Evolutionary conservation across 441 rosid species (phyloP).

Genomic region (Erodium texanum): DNA sequence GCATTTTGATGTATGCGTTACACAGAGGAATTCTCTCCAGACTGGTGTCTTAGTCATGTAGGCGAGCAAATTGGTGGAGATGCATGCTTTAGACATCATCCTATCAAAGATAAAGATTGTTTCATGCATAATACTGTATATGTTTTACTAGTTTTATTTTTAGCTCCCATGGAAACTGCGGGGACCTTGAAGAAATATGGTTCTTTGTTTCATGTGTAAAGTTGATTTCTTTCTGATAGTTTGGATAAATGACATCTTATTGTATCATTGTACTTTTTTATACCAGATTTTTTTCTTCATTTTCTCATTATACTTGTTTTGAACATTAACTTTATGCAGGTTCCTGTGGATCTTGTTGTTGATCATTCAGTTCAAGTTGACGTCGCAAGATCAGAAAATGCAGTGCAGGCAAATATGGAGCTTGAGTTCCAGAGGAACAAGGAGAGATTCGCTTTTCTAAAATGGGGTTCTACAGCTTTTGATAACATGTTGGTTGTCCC

Average conservation of each 20-base stretch:
- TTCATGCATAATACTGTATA: background rate
- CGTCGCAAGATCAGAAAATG: constrained; percentile 85
- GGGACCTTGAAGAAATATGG: background rate
- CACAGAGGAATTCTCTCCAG: constrained; percentile 7
- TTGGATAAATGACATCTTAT: background rate
- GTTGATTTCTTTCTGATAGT: background rate
- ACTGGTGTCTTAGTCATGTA: background rate
- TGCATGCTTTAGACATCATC: background rate
- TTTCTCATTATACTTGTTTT: constrained; percentile 4
- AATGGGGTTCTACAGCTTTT: constrained; percentile 94
- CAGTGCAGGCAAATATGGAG: constrained; percentile 94
- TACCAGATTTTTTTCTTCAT: background rate
- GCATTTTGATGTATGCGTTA: background rate
- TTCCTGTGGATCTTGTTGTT: constrained; percentile 97
- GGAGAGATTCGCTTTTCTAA: constrained; percentile 94
- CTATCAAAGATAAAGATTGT: background rate
- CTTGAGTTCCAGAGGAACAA: constrained; percentile 92
- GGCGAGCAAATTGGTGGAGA: background rate
- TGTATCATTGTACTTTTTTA: background rate
- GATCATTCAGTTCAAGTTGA: constrained; percentile 99
- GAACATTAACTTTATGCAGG: constrained; percentile 35
- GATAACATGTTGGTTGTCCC: constrained; percentile 98
- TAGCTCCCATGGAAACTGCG: background rate
- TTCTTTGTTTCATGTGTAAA: background rate
- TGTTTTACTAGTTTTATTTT: background rate